These are phyloP conservation scores for Aspergillus pseudoterreus DNA, from an alignment of 2,329 filamentous ascomycete species.

Conservation along the genomic window DNA sequence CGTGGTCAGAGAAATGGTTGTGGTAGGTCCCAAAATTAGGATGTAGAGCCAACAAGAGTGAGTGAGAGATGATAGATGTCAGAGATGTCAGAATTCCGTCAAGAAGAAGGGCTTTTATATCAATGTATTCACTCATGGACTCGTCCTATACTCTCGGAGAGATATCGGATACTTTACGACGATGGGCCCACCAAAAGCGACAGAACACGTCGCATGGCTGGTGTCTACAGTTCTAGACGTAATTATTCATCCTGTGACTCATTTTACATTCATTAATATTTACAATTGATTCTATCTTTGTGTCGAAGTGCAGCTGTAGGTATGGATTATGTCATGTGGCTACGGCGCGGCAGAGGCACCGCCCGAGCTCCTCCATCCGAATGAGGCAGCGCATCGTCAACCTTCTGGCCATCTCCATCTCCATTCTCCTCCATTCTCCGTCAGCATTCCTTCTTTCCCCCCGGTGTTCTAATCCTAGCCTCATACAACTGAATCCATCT, in stretches of 20 bases:
- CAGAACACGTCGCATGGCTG: neutral
- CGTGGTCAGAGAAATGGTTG: neutral
- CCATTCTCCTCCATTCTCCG: slow-evolving; percentile 7
- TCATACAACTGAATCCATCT: slow-evolving; percentile 10
- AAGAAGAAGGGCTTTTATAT: slow-evolving; percentile 8
- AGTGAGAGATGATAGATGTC: neutral
- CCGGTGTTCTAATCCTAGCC: neutral
- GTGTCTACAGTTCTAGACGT: neutral
- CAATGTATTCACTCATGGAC: neutral
- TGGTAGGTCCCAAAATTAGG: neutral
- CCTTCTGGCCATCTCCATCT: slow-evolving; percentile 9
- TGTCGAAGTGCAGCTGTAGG: neutral
- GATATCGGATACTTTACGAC: slow-evolving; percentile 29
- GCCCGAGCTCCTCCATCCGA: slow-evolving; percentile 13
- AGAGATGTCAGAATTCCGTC: no score
- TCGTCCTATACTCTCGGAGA: slow-evolving; percentile 22
- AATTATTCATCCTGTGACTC: neutral
- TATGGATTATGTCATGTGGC: slow-evolving; percentile 12
- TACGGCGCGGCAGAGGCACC: slow-evolving; percentile 25
- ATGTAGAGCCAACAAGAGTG: neutral
- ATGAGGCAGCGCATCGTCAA: slow-evolving; percentile 6
- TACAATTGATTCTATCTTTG: neutral
- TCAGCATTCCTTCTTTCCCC: neutral
- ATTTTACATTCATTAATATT: neutral
- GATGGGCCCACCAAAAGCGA: neutral